phyloP scores from a whole-genome alignment of 1,139 yeast genomes.

The Saccharomycopsis hybrid region DNA sequence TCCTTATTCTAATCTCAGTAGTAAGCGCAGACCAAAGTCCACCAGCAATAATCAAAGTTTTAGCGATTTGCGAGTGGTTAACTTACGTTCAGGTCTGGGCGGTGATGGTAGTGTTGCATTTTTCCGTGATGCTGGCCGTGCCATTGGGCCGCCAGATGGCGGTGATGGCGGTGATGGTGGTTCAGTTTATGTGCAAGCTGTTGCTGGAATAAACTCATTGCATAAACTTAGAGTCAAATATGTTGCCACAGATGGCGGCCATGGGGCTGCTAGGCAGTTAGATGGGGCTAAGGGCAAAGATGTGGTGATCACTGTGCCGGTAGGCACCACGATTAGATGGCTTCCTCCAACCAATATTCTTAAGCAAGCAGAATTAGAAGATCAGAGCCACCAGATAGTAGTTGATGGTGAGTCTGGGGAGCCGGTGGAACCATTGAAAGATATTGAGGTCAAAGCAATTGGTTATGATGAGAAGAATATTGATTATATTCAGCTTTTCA shows the following conservation, averaged over 20 bases:
- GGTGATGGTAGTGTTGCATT: constrained; percentile 88
- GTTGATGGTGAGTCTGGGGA: constrained; percentile 11
- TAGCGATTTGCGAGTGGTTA: constrained; percentile 61
- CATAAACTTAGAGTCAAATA: constrained; percentile 64
- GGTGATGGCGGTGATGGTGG: constrained; percentile 99
- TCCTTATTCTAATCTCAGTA: constrained; percentile 31
- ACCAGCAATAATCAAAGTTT: constrained; percentile 31
- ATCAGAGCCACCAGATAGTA: too few relatives aligned
- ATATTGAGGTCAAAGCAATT: constrained; percentile 25
- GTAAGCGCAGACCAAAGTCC: constrained; percentile 35
- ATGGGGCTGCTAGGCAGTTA: constrained; percentile 69
- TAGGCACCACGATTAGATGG: constrained; percentile 85
- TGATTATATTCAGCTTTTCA: constrained; percentile 46
- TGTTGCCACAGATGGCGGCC: constrained; percentile 62
- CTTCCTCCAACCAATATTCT: constrained; percentile 63
- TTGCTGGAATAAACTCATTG: constrained; percentile 60
- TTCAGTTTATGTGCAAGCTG: constrained; percentile 73
- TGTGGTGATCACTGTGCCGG: constrained; percentile 76
- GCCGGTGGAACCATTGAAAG: background rate
- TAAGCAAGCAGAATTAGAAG: constrained; percentile 26
- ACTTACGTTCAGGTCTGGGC: constrained; percentile 73
- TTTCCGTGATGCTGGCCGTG: constrained; percentile 74
- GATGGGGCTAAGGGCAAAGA: constrained; percentile 84
- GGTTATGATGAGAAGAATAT: constrained; percentile 27
- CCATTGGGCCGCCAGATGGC: constrained; percentile 94